Conservation (phyloP, 2,329 filamentous ascomycete genomes). For the Beauveria sp. region DNA sequence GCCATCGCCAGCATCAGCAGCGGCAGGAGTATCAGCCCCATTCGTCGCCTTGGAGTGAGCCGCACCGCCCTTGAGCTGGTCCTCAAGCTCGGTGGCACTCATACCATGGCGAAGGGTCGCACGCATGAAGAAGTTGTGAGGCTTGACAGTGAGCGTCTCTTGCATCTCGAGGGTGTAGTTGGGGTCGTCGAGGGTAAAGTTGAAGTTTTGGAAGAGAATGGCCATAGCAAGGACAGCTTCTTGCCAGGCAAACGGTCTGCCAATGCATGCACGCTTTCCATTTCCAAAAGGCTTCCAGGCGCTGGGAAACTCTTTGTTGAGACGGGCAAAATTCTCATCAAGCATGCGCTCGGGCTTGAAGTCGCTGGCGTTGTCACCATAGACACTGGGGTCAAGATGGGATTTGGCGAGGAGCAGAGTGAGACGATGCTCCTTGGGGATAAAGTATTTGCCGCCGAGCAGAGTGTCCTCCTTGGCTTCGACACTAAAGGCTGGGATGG, state of each 20-base stretch:
- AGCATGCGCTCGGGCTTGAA: slow-evolving; percentile 68
- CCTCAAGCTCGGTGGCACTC: slow-evolving; percentile 38
- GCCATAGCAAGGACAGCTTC: slow-evolving; percentile 56
- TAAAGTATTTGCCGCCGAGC: slow-evolving; percentile 52
- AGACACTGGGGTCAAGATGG: slow-evolving; percentile 57
- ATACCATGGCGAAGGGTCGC: slow-evolving; percentile 44
- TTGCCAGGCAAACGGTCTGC: slow-evolving; percentile 67
- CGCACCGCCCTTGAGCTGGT: slow-evolving; percentile 29
- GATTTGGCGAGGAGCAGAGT: slow-evolving; percentile 41
- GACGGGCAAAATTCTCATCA: slow-evolving; percentile 55
- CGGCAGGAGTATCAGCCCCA: slow-evolving; percentile 3
- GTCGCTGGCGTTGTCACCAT: slow-evolving; percentile 54
- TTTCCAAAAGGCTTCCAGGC: slow-evolving; percentile 71
- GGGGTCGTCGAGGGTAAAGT: slow-evolving; percentile 55
- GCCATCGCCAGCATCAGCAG: slow-evolving; percentile 15
- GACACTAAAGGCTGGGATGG: slow-evolving; percentile 51
- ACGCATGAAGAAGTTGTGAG: slow-evolving; percentile 54
- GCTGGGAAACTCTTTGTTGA: slow-evolving; percentile 53
- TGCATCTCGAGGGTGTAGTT: slow-evolving; percentile 49
- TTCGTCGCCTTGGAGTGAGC: slow-evolving; percentile 14
- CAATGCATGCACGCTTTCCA: slow-evolving; percentile 63
- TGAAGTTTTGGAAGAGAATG: slow-evolving; percentile 63
- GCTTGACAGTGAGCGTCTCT: slow-evolving; percentile 54
- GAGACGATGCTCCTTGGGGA: slow-evolving; percentile 45
- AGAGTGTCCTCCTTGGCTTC: slow-evolving; percentile 45